Percentiles rank a stretch among this genome's conserved stretches.
These are phyloP conservation scores for Trichomonas tenax DNA, from an alignment of 208 protist genomes.

Conservation along the genomic window DNA sequence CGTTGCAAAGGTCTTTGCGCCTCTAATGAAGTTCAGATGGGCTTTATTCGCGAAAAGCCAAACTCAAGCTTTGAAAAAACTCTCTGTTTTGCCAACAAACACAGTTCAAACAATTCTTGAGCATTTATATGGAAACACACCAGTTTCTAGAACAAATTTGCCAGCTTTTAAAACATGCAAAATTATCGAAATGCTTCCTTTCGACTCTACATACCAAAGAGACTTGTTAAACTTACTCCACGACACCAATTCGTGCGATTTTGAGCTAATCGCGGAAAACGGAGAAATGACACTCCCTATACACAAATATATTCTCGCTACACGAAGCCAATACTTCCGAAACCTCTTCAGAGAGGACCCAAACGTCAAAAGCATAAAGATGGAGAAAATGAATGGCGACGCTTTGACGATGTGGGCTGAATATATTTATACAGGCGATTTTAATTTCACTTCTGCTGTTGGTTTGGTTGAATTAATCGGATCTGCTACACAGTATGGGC, in stretches of 20 bases:
- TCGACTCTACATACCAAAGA: neutral
- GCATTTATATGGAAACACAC: neutral
- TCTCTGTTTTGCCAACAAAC: neutral
- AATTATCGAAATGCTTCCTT: neutral
- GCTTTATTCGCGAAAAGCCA: neutral
- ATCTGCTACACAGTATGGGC: neutral
- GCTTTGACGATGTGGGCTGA: neutral
- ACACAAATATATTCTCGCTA: neutral
- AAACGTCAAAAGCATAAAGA: neutral
- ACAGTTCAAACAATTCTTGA: neutral
- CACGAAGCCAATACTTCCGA: neutral
- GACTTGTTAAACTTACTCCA: neutral
- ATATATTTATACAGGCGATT: neutral
- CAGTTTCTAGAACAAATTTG: neutral
- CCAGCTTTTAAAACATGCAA: neutral
- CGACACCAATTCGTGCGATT: neutral
- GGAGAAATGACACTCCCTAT: neutral
- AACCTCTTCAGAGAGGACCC: neutral
- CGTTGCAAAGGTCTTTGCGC: neutral
- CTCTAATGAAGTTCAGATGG: neutral
- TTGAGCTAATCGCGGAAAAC: neutral
- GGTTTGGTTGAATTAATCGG: neutral
- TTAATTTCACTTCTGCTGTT: neutral
- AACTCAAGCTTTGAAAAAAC: neutral
- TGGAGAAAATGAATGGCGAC: neutral